phyloP scores from a whole-genome alignment of 257 asterid species.

The Cynanchum wilfordii region DNA sequence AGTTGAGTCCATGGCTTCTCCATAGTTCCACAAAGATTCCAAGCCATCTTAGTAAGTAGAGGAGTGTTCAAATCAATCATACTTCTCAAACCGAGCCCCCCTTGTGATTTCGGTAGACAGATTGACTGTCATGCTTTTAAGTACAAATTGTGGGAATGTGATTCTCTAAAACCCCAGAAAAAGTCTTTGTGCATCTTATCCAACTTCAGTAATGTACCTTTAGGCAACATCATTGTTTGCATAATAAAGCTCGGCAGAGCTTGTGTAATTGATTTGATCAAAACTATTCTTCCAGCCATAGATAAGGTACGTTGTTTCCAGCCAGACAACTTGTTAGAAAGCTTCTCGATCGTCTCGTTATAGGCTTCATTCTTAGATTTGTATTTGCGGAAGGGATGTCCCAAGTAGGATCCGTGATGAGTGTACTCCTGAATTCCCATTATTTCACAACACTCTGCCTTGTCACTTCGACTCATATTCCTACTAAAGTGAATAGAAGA shows the following conservation, averaged over 20 bases:
- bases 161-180: neutral
- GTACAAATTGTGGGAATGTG: neutral
- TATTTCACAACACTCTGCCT: accelerated
- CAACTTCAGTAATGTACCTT: neutral
- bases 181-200: neutral
- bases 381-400: no score
- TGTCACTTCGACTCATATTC: no score
- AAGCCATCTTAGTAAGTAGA: no score
- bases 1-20: no score
- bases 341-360: neutral
- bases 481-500: no score
- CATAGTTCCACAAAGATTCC: no score
- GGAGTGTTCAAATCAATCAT: neutral
- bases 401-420: no score
- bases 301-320: neutral
- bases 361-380: no score
- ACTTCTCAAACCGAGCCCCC: neutral
- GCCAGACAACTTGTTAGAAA: neutral
- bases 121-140: neutral
- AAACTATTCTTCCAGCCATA: neutral
- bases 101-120: neutral
- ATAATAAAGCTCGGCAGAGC: neutral
- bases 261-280: neutral
- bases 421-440: no score
- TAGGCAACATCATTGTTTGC: neutral